Evolutionary conservation across 2,329 filamentous ascomycete genomes (phyloP), one percentile per base, ranked within the genome.

Genomic region (Sarocladiaceae sp.): DNA sequence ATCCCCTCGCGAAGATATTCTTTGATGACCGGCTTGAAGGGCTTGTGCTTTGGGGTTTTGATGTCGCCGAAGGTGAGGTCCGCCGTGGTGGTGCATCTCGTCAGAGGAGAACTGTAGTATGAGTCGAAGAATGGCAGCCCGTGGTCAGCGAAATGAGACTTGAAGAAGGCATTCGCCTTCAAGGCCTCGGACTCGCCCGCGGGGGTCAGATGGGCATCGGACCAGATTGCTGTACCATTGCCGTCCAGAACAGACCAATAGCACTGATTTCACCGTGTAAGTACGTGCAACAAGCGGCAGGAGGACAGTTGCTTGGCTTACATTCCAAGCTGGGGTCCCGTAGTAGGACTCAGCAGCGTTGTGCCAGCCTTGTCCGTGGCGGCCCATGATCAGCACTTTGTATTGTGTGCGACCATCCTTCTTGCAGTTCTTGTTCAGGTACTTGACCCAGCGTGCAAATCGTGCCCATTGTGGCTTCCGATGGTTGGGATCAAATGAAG

Each of bases 251-350:
- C 72, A 4, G 79, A 76, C 83, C 83, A 89, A 70, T 88, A 87
- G 64, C 82, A 81, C 76, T 79, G 20, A 11, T 23, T 13, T 23
- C 20, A 12, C 15, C 44, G 23, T 23, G 20, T 55, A 1, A 54
- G 36, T 25, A 48, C 22, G n/a, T 17, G 7, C 7, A 13, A 11
- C 4, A 2, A 4, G 13, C 11, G 7, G 1, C 1, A 1, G 3
- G 1, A 22, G 12, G 3, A 15, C 20, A 13, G n/a, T 28, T n/a
- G 13, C 20, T 1, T 12, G 15, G 69, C 78, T 59, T 64, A 80
- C 80, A 62, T 88, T 84, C 86, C 85, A 88, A 2, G 80, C 81
- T 1, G 81, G 77, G 0, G 84, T 88, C 44, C 84, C 84, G 58
- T 86, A 88, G 63, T 75, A 85, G 25, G 73, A 71, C 66, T 88